phyloP scores from a whole-genome alignment of 2,329 filamentous ascomycete genomes.

The Sphaerulina populicola region DNA sequence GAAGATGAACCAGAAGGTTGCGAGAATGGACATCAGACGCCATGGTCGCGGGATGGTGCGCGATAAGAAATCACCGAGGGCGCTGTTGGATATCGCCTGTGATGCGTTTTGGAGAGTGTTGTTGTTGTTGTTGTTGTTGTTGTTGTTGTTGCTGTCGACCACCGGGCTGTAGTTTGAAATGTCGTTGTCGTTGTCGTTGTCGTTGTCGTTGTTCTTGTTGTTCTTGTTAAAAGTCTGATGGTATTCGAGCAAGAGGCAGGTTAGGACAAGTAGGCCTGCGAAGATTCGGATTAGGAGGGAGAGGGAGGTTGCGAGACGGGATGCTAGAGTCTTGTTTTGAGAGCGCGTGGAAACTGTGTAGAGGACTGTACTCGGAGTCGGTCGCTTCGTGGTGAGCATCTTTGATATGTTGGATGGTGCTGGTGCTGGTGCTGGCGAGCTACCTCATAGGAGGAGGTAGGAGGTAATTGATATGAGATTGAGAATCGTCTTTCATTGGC shows the following conservation, averaged over 20 bases:
- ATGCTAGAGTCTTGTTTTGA: slow-evolving; percentile 39
- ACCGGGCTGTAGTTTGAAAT: too few relatives aligned
- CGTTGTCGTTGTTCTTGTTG: not conserved
- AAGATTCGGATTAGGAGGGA: slow-evolving; percentile 41
- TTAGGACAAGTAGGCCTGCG: slow-evolving; percentile 37
- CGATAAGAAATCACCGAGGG: slow-evolving; percentile 24
- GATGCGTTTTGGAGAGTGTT: not conserved
- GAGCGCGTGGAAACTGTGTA: slow-evolving; percentile 84
- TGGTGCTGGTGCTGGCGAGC: too few relatives aligned
- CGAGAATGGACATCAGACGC: slow-evolving; percentile 33
- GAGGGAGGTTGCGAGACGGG: slow-evolving; percentile 33
- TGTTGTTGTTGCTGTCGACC: not conserved
- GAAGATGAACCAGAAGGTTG: slow-evolving; percentile 20
- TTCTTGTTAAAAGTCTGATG: not conserved
- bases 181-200: not conserved
- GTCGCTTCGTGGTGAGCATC: slow-evolving; percentile 32
- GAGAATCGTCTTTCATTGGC: not conserved
- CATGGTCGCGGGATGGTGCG: slow-evolving; percentile 39
- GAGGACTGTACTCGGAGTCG: slow-evolving; percentile 74
- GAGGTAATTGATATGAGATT: too few relatives aligned
- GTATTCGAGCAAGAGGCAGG: slow-evolving; percentile 26
- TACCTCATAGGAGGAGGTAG: too few relatives aligned
- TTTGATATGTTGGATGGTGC: not conserved
- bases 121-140: not conserved
- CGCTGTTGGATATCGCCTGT: not conserved